phyloP scores from a whole-genome alignment of 768 basidiomycete species.

The Hebeloma cylindrosporum region DNA sequence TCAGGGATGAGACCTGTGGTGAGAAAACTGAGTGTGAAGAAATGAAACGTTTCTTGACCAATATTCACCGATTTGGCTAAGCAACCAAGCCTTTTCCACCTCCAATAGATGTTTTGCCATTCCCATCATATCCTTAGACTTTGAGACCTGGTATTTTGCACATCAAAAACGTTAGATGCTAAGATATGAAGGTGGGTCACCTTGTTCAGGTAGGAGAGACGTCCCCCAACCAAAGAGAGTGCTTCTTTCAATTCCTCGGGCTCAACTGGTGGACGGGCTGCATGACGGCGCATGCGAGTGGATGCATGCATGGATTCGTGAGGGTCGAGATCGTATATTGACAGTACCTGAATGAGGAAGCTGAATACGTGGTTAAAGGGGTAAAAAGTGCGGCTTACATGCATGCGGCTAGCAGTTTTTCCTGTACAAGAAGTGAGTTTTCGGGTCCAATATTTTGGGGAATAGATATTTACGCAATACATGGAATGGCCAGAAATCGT shows the following conservation, averaged over 20 bases:
- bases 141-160: slow-evolving; percentile 42
- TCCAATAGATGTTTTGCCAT: slow-evolving; percentile 64
- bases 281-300: slow-evolving; percentile 46
- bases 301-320: slow-evolving; percentile 61
- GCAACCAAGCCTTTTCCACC: slow-evolving; percentile 80
- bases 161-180: background rate
- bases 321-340: slow-evolving; percentile 66
- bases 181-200: slow-evolving; percentile 22
- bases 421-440: slow-evolving; percentile 38
- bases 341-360: slow-evolving; percentile 50
- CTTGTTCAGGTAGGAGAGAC: slow-evolving; percentile 75
- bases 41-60: background rate
- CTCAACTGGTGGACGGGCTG: slow-evolving; percentile 29
- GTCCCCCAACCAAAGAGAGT: slow-evolving; percentile 69
- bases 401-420: slow-evolving; percentile 73
- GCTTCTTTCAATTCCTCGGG: slow-evolving; percentile 44
- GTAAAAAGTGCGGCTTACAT: slow-evolving; percentile 37
- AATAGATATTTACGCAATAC: slow-evolving; percentile 54
- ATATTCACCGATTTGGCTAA: slow-evolving; percentile 65
- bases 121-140: slow-evolving; percentile 56
- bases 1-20: slow-evolving; percentile 66
- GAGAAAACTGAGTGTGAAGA: background rate
- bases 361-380: background rate
- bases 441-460: slow-evolving; percentile 5
- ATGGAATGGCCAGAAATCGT: slow-evolving; percentile 83